phyloP scores from a whole-genome alignment of 305 asterid species.

The Fraxinus albicans region DNA sequence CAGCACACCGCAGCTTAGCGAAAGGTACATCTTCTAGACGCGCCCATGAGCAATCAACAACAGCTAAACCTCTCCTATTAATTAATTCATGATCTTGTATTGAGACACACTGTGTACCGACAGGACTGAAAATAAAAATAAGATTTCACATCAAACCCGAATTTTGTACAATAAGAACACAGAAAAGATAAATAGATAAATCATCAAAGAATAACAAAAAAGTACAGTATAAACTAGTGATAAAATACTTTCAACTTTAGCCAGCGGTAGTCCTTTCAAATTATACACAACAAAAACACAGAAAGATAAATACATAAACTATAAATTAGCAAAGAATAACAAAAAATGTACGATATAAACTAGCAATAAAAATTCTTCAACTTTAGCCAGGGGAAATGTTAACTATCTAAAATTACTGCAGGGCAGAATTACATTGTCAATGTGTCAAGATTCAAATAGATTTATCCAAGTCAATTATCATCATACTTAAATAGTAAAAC shows the following conservation, averaged over 20 bases:
- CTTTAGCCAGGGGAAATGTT: not conserved
- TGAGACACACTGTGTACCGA: slow-evolving; percentile 88
- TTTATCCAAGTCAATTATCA: not conserved
- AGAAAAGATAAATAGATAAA: not conserved
- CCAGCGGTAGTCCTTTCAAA: not conserved
- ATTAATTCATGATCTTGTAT: slow-evolving; percentile 74
- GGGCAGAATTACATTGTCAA: not conserved
- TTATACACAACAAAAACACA: not conserved
- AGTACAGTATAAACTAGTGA: not conserved
- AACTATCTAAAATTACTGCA: not conserved
- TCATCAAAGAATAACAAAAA: not conserved
- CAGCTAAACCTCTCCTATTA: slow-evolving; percentile 78
- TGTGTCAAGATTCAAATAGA: not conserved
- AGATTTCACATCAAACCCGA: slow-evolving; percentile 5
- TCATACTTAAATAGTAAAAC: not conserved
- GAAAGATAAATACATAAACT: not conserved
- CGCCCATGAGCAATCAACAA: slow-evolving; percentile 98
- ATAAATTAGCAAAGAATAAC: not conserved
- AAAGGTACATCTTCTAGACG: slow-evolving; percentile 90
- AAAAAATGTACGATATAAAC: not conserved
- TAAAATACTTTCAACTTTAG: not conserved
- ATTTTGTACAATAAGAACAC: not conserved
- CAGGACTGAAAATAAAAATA: slow-evolving; percentile 53
- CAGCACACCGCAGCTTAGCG: slow-evolving; percentile 81
- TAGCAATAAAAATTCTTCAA: not conserved